Conservation (phyloP, 768 basidiomycete genomes). For the Boletus patriciae region DNA sequence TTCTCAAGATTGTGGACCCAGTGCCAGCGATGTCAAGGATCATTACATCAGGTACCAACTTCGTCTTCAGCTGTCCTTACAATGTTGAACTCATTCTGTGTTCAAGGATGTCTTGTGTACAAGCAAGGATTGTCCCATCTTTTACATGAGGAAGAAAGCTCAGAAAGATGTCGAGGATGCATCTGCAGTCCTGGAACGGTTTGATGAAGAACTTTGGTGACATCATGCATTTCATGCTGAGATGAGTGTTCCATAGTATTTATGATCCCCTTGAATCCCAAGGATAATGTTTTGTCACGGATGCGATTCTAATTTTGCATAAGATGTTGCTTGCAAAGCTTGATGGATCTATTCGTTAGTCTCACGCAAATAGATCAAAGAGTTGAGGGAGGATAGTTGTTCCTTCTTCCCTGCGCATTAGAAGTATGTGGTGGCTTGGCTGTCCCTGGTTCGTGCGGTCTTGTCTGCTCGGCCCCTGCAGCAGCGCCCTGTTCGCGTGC, state of each 20-base stretch:
- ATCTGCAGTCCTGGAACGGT: conserved; percentile 74
- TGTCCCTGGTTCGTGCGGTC: too few species aligned
- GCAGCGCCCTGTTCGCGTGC: too few species aligned
- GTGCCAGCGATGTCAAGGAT: conserved; percentile 98
- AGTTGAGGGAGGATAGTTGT: neutral
- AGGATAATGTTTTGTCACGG: neutral
- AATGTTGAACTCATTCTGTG: neutral
- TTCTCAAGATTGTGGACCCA: conserved; percentile 98
- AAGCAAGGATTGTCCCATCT: conserved; percentile 97
- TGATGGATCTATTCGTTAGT: neutral
- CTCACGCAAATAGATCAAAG: neutral
- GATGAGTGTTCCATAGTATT: neutral
- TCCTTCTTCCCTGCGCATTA: neutral
- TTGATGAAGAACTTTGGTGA: conserved; percentile 75
- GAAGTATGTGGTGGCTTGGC: too few species aligned
- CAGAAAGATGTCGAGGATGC: conserved; percentile 97
- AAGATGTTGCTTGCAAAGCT: neutral
- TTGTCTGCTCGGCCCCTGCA: too few species aligned
- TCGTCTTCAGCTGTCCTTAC: neutral
- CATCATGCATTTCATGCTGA: neutral
- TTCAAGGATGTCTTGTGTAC: conserved; percentile 91
- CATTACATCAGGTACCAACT: conserved; percentile 77
- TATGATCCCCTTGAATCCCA: neutral
- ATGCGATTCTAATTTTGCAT: neutral
- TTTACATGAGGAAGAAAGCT: conserved; percentile 97